Percentiles rank a stretch among this genome's conserved stretches.
These are phyloP conservation scores for Prunus kanzakura DNA, from an alignment of 306 rosid genomes.

Conservation along the genomic window DNA sequence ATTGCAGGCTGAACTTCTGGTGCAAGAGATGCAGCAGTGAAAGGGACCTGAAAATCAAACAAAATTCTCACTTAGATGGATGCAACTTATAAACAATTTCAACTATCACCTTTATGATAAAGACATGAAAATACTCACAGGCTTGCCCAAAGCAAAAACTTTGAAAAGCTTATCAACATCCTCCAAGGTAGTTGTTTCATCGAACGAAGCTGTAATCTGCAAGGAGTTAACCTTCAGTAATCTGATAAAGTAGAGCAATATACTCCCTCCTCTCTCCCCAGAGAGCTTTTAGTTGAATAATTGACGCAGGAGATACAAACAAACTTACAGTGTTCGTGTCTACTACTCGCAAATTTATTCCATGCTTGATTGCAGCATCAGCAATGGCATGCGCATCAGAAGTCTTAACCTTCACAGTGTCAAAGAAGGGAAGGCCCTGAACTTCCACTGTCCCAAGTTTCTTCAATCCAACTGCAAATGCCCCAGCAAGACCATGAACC, in stretches of 20 bases:
- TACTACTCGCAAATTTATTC: conserved; percentile 70
- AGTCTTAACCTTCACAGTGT: conserved; percentile 81
- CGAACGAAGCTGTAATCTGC: conserved; percentile 89
- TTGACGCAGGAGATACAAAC: conserved; percentile 9
- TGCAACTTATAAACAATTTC: neutral
- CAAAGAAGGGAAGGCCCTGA: conserved; percentile 90
- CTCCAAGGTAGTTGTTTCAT: conserved; percentile 92
- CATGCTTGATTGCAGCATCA: conserved; percentile 64
- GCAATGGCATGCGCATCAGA: conserved; percentile 69
- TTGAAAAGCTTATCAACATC: conserved; percentile 89
- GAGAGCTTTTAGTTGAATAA: conserved; percentile 6
- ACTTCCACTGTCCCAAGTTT: conserved; percentile 88
- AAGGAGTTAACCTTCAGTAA: conserved; percentile 21
- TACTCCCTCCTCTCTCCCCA: neutral
- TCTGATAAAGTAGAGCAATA: conserved; percentile 22
- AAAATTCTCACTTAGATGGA: conserved; percentile 16
- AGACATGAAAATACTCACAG: conserved; percentile 36
- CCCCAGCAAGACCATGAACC: conserved; percentile 96
- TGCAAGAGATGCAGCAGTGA: conserved; percentile 91
- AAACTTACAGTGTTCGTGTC: conserved; percentile 74
- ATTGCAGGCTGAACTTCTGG: conserved; percentile 61
- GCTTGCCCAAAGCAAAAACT: conserved; percentile 66
- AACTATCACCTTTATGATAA: neutral
- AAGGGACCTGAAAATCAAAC: conserved; percentile 57
- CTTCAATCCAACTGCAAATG: conserved; percentile 80